Evolutionary conservation across 345 rosid genomes (phyloP).

Genomic region (Eucalyptus curtisii): DNA sequence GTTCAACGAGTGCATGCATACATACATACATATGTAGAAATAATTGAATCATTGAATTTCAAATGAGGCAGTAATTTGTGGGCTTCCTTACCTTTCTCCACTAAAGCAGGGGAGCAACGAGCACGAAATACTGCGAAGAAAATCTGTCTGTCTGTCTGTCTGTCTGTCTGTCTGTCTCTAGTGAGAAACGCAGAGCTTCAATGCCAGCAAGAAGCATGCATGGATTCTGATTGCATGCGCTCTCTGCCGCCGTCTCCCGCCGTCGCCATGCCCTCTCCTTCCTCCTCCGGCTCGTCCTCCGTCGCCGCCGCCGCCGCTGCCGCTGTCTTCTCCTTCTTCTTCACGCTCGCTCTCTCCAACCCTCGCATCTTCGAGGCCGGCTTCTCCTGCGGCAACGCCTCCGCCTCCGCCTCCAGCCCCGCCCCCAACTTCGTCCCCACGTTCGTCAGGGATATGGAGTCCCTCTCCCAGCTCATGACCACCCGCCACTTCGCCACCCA

Average conservation of each 20-base stretch:
- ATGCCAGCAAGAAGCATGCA: neutral
- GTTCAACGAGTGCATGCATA: neutral
- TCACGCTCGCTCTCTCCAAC: neutral
- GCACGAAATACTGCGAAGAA: neutral
- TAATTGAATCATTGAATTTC: neutral
- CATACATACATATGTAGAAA: no score
- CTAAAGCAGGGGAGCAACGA: neutral
- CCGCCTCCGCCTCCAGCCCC: neutral
- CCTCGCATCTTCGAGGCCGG: neutral
- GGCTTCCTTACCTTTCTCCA: neutral
- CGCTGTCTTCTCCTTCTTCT: neutral
- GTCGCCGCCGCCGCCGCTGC: neutral
- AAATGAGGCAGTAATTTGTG: neutral
- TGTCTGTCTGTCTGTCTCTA: neutral
- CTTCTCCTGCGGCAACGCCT: neutral
- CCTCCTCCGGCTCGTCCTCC: neutral
- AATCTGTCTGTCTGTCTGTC: no score
- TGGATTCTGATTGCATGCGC: neutral
- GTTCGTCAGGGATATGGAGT: conserved; percentile 3
- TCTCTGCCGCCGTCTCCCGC: neutral
- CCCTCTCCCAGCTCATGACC: neutral
- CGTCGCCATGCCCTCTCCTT: neutral
- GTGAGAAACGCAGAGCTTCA: neutral
- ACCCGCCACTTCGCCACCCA: neutral
- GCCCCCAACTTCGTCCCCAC: neutral